phyloP scores from a whole-genome alignment of 2,329 filamentous ascomycete genomes.

The Epichloe glyceriae region DNA sequence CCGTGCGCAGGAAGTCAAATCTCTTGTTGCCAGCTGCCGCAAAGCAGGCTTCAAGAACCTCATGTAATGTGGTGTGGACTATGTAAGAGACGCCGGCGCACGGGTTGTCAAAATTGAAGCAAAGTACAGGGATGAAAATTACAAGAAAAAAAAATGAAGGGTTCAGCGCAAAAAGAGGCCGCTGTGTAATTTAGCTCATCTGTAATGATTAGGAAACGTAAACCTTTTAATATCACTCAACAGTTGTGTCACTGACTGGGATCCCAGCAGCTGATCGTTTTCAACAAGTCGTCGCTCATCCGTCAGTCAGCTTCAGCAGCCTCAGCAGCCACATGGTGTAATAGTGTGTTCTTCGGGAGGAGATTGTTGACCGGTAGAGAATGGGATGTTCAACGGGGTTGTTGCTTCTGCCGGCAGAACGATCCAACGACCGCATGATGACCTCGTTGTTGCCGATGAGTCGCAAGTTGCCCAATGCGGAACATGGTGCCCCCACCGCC shows the following conservation, averaged over 20 bases:
- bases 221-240: not conserved
- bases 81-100: not conserved
- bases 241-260: not conserved
- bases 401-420: too few species aligned
- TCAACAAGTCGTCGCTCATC: too few species aligned
- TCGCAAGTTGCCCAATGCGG: too few species aligned
- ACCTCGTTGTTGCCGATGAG: too few species aligned
- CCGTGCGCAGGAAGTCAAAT: constrained; percentile 16
- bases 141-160: not conserved
- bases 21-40: constrained; percentile 14
- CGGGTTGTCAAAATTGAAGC: not conserved
- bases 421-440: too few species aligned
- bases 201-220: not conserved
- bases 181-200: constrained; percentile 1
- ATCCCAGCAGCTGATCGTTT: too few species aligned
- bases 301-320: too few species aligned
- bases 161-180: not conserved
- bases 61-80: constrained; percentile 7
- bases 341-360: too few species aligned
- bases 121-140: not conserved
- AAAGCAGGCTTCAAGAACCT: constrained; percentile 12
- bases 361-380: too few species aligned
- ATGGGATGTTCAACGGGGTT: too few species aligned
- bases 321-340: too few species aligned
- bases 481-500: too few species aligned